Evolutionary conservation across 2,329 filamentous ascomycete species (phyloP), one percentile per base, ranked within the genome.

Genomic region (Clarireedia paspali): DNA sequence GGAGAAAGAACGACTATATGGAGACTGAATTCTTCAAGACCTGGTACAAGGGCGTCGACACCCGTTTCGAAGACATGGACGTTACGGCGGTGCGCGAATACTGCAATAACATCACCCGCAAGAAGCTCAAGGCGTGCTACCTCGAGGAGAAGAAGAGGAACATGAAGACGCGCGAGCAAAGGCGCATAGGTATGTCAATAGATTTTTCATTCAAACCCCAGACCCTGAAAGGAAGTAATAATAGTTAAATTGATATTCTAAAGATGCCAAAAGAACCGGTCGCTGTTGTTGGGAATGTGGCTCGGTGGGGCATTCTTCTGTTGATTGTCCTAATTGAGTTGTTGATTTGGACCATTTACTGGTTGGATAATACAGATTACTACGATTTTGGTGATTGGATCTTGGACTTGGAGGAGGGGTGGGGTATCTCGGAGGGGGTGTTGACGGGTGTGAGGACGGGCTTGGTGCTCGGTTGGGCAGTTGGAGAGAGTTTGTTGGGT

Each of bases 41-140:
- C 46, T 55, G 53, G 53, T 50, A 27, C 38, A 55, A 55, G 15
- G 49, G 49, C 9, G 36, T 55, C 38, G 53, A 55, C 26, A 55
- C 53, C 9, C 40, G 26, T 26, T 55, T 55, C 27, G 53, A 55
- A 27, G 53, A 55, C 15, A 55, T 55, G 53, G 46, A 55, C n/a
- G 17, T 55, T 3, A 47, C n/a, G 5, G 38, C 38, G 24, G 53
- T 55, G 36, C 46, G 53, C 17, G 53, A 50, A 20, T 55, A 55
- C 44, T 55, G 53, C 26, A 14, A 17, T 10, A 55, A 55, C 15
- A 30, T 55, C 3, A 55, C 53, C 4, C 53, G 53, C 15, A 55
- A 55, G 46, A 50, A 55, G 53, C 24, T 55, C 5, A 55, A 55
- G 27, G 38, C 53, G 12, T 55, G 53, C 38, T 55, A 55, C 20